Base-by-base conservation (phyloP, 805 yeast genomes). In the Lipomyces chichibuensis region DNA sequence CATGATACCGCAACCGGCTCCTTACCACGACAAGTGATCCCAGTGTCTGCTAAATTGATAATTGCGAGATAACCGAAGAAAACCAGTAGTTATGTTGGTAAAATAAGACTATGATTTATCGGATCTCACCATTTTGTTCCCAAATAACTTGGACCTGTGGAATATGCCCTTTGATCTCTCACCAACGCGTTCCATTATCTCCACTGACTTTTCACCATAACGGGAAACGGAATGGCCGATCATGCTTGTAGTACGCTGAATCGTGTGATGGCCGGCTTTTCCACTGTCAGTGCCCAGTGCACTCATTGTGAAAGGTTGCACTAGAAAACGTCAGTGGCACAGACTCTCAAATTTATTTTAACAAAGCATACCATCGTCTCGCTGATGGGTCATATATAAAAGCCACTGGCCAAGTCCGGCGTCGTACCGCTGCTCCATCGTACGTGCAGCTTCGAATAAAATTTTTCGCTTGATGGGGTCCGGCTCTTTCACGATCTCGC, bases 181-280 rank as follows among this genome's bases (percentile, higher is more conserved):
- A 20, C 69, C 69, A 3, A 66, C 51, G 39, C 56, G 52, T 33
- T 66, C 69, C 65, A 66, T 65, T 63, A 65, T 65, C 57, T 58
- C 69, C n/a, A 56, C 62, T 17, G 65, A 58, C 35, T 35, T 55
- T 56, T 59, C 69, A n/a, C 69, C 63, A 29, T 60, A 64, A 20
- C 62, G 17, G 23, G 63, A 49, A 14, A 67, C 68, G 3, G 67
- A 62, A 51, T 67, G 69, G 33, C 59, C 62, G 49, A 67, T 52
- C 20, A 61, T 65, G 43, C 65, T 61, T 3, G 70, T 67, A 25
- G 69, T 67, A 32, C 65, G 63, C 20, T 63, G 66, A 8, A 66
- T 17, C 23, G 65, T n/a, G 49, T 43, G 49, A n/a, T 43, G 49
- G 3, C 49, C 39, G 14, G 1, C 49, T 43, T n/a, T 17, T 9